Conservation (phyloP, 2,329 filamentous ascomycete genomes). For the Aureobasidium sp. region DNA sequence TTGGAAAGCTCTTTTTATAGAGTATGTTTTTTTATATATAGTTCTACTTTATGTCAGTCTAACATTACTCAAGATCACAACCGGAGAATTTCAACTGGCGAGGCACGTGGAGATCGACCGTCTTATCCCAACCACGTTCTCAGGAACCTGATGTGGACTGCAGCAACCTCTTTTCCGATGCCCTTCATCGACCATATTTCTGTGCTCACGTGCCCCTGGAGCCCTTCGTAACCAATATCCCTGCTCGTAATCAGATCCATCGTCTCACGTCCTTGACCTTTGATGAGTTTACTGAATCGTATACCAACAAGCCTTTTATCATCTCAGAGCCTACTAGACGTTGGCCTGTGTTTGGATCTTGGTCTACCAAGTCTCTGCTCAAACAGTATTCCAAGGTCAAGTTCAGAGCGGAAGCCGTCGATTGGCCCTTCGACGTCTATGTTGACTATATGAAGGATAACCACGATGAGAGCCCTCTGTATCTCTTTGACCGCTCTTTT, state of each 20-base stretch:
- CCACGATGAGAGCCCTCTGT: conserved; percentile 79
- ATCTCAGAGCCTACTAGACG: conserved; percentile 70
- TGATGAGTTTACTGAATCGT: conserved; percentile 63
- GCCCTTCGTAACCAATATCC: conserved; percentile 63
- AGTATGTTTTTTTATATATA: conserved; percentile 50
- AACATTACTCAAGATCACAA: conserved; percentile 29
- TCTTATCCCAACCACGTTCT: conserved; percentile 50
- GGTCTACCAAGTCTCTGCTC: conserved; percentile 61
- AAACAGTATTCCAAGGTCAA: conserved; percentile 54
- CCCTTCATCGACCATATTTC: conserved; percentile 80
- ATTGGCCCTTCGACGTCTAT: conserved; percentile 82
- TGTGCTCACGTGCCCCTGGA: conserved; percentile 67
- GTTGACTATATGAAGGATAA: conserved; percentile 71
- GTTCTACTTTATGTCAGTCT: conserved; percentile 15
- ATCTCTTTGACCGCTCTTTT: conserved; percentile 83
- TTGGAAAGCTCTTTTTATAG: conserved; percentile 77
- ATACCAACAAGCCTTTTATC: conserved; percentile 78
- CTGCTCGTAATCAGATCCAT: conserved; percentile 61
- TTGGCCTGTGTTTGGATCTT: conserved; percentile 70
- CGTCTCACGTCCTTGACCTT: conserved; percentile 60
- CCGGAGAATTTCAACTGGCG: conserved; percentile 55
- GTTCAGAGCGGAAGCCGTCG: conserved; percentile 87
- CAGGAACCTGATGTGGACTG: conserved; percentile 58
- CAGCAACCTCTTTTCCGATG: conserved; percentile 76
- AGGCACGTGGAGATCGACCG: conserved; percentile 77